Evolutionary conservation across 768 basidiomycete species (phyloP).

Genomic region (Kwoniella dendrophila): DNA sequence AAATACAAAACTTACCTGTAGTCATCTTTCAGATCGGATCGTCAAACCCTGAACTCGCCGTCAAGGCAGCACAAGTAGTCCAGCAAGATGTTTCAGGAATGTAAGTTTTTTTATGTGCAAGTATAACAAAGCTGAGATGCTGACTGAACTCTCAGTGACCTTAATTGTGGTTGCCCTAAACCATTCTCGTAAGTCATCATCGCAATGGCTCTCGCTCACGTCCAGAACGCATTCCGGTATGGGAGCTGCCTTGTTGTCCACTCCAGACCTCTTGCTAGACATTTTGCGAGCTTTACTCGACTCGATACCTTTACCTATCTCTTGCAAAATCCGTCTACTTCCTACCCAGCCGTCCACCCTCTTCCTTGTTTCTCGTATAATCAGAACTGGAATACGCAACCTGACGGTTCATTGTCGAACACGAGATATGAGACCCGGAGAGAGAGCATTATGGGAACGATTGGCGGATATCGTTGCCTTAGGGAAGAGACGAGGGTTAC

Average conservation of each 20-base stretch:
- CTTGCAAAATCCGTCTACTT: slow-evolving; percentile 88
- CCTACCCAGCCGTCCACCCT: slow-evolving; percentile 85
- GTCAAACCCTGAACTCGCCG: slow-evolving; percentile 82
- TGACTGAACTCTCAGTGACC: slow-evolving; percentile 60
- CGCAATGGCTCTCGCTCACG: neutral
- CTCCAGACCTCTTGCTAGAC: slow-evolving; percentile 84
- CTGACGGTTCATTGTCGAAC: slow-evolving; percentile 96
- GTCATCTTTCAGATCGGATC: slow-evolving; percentile 95
- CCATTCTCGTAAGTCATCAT: slow-evolving; percentile 69
- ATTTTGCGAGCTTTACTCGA: slow-evolving; percentile 78
- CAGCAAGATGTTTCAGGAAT: slow-evolving; percentile 87
- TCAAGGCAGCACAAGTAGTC: slow-evolving; percentile 84
- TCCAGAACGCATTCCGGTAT: slow-evolving; percentile 67
- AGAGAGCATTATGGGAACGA: slow-evolving; percentile 75
- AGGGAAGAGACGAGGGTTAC: slow-evolving; percentile 76
- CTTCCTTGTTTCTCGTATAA: slow-evolving; percentile 81
- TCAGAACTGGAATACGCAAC: slow-evolving; percentile 81
- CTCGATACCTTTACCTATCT: slow-evolving; percentile 80
- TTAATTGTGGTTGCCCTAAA: slow-evolving; percentile 97
- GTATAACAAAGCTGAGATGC: neutral
- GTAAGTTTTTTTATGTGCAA: slow-evolving; percentile 19
- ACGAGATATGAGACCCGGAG: slow-evolving; percentile 80
- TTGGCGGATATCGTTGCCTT: slow-evolving; percentile 83
- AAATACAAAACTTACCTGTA: slow-evolving; percentile 23
- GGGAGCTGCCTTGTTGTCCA: slow-evolving; percentile 92